Conservation (phyloP, 2,329 filamentous ascomycete genomes). For the Diplodia mutila region DNA sequence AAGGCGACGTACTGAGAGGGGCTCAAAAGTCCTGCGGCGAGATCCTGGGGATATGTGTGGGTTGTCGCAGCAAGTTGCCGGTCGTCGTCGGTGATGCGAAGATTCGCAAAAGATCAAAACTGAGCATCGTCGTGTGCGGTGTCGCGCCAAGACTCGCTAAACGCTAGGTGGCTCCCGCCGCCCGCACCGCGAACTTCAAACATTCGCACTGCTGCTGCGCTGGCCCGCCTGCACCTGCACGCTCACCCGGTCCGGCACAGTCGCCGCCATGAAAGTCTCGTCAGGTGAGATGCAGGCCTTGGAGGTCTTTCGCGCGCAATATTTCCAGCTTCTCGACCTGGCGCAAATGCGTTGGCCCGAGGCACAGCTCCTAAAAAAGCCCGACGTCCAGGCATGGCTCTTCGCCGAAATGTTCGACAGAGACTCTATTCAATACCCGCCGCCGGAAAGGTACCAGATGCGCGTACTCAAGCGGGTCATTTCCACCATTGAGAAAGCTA, state of each 20-base stretch:
- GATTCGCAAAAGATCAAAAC: conserved; percentile 21
- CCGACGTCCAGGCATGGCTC: conserved; percentile 67
- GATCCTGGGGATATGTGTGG: conserved; percentile 24
- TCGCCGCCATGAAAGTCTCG: conserved; percentile 1
- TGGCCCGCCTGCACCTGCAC: background rate
- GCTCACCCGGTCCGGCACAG: background rate
- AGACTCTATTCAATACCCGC: conserved; percentile 58
- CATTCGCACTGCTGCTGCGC: background rate
- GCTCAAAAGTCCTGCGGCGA: conserved; percentile 24
- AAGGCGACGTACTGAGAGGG: conserved; percentile 16
- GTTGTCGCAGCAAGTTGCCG: conserved; percentile 26
- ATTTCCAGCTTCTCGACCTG: conserved; percentile 73
- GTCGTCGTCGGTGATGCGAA: conserved; percentile 25
- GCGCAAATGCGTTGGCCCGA: conserved; percentile 66
- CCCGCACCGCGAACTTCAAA: conserved; percentile 7
- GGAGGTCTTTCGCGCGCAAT: conserved; percentile 69
- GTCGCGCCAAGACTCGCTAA: conserved; percentile 25
- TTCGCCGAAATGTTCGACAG: conserved; percentile 69
- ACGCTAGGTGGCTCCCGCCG: conserved; percentile 14
- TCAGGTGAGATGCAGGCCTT: conserved; percentile 32
- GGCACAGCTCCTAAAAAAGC: conserved; percentile 59
- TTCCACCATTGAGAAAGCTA: conserved; percentile 70
- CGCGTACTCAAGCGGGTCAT: conserved; percentile 75
- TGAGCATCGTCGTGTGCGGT: conserved; percentile 19
- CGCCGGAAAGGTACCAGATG: conserved; percentile 70